Conservation (phyloP, 2,329 filamentous ascomycete species). For the Aurifilum marmelostoma region DNA sequence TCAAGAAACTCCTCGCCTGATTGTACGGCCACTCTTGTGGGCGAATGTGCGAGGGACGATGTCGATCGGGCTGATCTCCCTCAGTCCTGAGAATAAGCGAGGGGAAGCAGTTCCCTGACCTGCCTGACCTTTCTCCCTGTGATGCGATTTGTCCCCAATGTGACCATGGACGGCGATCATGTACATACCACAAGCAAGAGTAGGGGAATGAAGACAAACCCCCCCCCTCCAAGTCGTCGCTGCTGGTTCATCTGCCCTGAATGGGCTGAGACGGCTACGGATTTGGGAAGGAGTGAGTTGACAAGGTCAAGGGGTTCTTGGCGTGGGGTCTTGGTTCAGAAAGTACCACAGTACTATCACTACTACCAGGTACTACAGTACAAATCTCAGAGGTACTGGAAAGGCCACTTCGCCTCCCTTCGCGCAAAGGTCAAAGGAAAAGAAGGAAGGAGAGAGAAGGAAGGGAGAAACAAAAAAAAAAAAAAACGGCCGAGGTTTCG, state of each 20-base stretch:
- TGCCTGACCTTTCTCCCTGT: conserved; percentile 5
- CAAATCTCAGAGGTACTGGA: neutral
- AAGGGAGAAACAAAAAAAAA: too few species aligned
- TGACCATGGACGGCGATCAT: conserved; percentile 11
- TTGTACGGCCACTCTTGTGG: neutral
- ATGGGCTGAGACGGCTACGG: conserved; percentile 4
- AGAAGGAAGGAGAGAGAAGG: neutral
- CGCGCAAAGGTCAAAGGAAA: neutral
- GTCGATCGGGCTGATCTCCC: conserved; percentile 28
- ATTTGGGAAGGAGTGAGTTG: neutral
- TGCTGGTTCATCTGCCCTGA: conserved; percentile 8
- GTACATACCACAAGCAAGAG: neutral
- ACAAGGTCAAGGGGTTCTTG: conserved; percentile 5
- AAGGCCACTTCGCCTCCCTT: neutral
- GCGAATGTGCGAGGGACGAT: conserved; percentile 12
- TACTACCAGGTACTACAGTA: neutral
- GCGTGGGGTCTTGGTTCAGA: conserved; percentile 5
- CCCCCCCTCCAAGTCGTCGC: neutral
- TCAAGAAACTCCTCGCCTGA: neutral
- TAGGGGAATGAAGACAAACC: neutral
- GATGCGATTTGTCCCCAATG: conserved; percentile 21
- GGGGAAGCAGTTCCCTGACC: neutral
- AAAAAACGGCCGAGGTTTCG: neutral
- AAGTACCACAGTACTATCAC: neutral
- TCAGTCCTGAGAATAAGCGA: conserved; percentile 25